Evolutionary conservation across 495 filamentous ascomycete genomes (phyloP).

Genomic region (Haplographium delicatum): DNA sequence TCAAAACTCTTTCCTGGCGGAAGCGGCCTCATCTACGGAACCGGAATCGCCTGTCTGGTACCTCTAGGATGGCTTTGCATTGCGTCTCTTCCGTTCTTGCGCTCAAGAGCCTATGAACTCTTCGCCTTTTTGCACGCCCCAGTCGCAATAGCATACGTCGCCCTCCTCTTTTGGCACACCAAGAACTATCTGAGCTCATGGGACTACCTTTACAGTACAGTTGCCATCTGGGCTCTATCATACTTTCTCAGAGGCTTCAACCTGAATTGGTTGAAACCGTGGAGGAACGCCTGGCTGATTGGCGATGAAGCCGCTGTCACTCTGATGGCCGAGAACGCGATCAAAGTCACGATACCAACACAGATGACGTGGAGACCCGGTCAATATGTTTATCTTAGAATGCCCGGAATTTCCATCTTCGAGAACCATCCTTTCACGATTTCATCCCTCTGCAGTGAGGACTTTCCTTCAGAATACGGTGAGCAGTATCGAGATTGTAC

Average conservation of each 20-base stretch:
- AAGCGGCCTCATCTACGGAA: conserved; percentile 74
- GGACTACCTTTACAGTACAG: conserved; percentile 80
- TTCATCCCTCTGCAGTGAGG: conserved; percentile 74
- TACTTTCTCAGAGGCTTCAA: conserved; percentile 64
- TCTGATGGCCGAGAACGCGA: conserved; percentile 81
- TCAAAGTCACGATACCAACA: conserved; percentile 90
- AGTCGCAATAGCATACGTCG: conserved; percentile 73
- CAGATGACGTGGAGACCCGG: conserved; percentile 90
- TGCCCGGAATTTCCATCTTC: conserved; percentile 83
- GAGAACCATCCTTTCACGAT: conserved; percentile 97
- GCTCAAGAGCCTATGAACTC: conserved; percentile 65
- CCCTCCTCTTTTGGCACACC: conserved; percentile 91
- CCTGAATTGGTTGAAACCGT: conserved; percentile 82
- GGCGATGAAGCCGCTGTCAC: conserved; percentile 87
- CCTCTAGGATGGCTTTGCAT: conserved; percentile 78
- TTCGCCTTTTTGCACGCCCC: conserved; percentile 81
- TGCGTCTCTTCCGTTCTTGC: conserved; percentile 68
- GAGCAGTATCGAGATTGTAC: conserved; percentile 82
- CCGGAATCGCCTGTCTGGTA: conserved; percentile 78
- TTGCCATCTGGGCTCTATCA: conserved; percentile 70
- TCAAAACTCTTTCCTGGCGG: conserved; percentile 54
- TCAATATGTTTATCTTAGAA: conserved; percentile 90
- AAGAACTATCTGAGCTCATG: conserved; percentile 89
- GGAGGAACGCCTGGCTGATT: conserved; percentile 69
- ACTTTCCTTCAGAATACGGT: conserved; percentile 85